Base-by-base conservation (phyloP, 2,329 filamentous ascomycete species). In the Tolypocladium sp. region DNA sequence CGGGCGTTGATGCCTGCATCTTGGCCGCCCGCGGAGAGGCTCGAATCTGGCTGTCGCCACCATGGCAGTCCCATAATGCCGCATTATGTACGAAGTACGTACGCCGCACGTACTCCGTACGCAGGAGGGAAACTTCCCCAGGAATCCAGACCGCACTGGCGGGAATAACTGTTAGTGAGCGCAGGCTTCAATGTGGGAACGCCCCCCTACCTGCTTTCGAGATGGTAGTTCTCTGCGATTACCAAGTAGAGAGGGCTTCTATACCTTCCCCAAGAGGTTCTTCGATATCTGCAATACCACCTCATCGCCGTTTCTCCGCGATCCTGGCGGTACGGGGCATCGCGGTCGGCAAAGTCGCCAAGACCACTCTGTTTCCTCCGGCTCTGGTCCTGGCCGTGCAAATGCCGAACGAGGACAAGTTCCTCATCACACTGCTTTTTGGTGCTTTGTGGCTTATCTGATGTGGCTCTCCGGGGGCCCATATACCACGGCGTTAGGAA, bases 251-350 rank as follows among this genome's bases (percentile, higher is more conserved):
- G 25, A 51, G 46, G 27, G 25, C 15, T 17, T 33, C 25, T 37
- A 61, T 58, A 65, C 62, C 62, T 64, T 64, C 62, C 62, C 27
- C 46, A 64, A 63, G 56, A 27, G 59, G 61, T 46, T 55, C 56
- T 57, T 55, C 13, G 46, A 22, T 42, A 27, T 35, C 59, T 62
- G 63, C 63, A 62, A 58, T 62, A 53, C 51, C 33, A 61, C 59
- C 49, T 60, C 58, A 54, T 41, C 37, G 35, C 42, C 54, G 53
- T 37, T 61, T 61, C 33, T 41, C 61, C 58, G 53, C 59, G 49
- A 56, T 57, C 25, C 37, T 52, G 33, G 27, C 55, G 52, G 40
- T 44, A 44, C 55, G 22, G 40, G 38, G 51, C 30, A 58, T 62
- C 46, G 58, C 56, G 54, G 35, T 57, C n/a, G n/a, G 30, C 30